A percentile compares a stretch with the other conserved stretches of the same genome.
These are phyloP conservation scores for Botrytis tulipae DNA, from an alignment of 2,329 filamentous ascomycete genomes.

Conservation along the genomic window DNA sequence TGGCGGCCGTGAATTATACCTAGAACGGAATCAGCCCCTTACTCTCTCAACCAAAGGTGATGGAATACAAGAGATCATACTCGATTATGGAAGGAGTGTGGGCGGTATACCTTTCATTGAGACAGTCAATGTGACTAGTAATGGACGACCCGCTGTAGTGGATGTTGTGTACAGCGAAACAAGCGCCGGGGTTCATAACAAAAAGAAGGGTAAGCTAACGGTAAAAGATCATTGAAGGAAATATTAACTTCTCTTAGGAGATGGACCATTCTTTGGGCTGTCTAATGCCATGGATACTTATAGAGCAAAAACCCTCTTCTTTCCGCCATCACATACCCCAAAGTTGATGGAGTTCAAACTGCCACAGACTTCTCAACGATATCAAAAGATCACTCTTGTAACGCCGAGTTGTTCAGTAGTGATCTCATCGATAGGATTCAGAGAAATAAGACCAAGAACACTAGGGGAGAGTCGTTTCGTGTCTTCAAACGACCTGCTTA, in stretches of 20 bases:
- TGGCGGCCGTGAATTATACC: neutral
- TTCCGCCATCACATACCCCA: slow-evolving; percentile 21
- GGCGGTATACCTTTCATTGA: slow-evolving; percentile 30
- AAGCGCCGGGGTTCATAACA: slow-evolving; percentile 24
- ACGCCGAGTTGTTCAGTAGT: slow-evolving; percentile 27
- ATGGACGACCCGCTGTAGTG: slow-evolving; percentile 23
- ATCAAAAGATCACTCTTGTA: slow-evolving; percentile 29
- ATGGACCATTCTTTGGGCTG: slow-evolving; percentile 32
- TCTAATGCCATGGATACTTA: slow-evolving; percentile 35
- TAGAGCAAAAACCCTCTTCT: slow-evolving; percentile 23
- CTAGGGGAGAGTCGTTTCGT: slow-evolving; percentile 24
- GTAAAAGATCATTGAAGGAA: neutral
- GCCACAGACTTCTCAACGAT: slow-evolving; percentile 30
- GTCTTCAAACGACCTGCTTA: slow-evolving; percentile 29
- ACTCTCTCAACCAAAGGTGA: slow-evolving; percentile 18
- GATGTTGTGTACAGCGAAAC: slow-evolving; percentile 33
- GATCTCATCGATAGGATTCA: slow-evolving; percentile 28
- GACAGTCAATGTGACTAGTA: slow-evolving; percentile 21
- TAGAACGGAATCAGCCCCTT: neutral
- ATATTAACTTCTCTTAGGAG: slow-evolving; percentile 25
- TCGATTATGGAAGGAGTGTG: slow-evolving; percentile 29
- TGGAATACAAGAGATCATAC: slow-evolving; percentile 25
- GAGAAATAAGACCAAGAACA: slow-evolving; percentile 21
- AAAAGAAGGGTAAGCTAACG: slow-evolving; percentile 21
- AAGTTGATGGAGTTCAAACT: slow-evolving; percentile 22